Evolutionary conservation across 2,329 filamentous ascomycete species (phyloP).

Genomic region (Saccharata proteae): DNA sequence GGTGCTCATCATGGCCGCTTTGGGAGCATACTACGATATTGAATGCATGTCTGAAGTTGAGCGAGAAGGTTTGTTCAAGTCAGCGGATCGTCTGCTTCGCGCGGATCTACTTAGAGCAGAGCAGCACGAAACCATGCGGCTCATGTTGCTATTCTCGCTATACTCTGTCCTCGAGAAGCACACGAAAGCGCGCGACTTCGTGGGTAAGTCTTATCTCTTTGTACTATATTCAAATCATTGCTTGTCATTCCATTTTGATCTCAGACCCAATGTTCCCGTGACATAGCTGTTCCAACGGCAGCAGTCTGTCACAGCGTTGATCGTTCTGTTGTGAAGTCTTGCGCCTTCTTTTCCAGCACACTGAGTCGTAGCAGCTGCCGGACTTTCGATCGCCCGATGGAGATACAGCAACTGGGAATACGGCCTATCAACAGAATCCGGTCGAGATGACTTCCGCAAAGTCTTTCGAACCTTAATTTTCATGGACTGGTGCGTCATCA

Average conservation of each 20-base stretch:
- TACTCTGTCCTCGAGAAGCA: slow-evolving; percentile 26
- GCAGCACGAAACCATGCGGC: slow-evolving; percentile 22
- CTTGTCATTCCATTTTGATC: neutral
- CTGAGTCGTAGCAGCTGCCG: slow-evolving; percentile 24
- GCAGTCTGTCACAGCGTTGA: too few relatives aligned
- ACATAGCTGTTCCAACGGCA: neutral
- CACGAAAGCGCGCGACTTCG: slow-evolving; percentile 24
- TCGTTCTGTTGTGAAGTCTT: too few relatives aligned
- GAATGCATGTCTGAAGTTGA: slow-evolving; percentile 22
- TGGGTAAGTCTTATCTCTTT: slow-evolving; percentile 15
- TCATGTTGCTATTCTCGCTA: slow-evolving; percentile 23
- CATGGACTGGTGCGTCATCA: slow-evolving; percentile 18
- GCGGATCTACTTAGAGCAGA: slow-evolving; percentile 18
- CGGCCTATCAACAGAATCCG: neutral
- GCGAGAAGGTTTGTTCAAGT: slow-evolving; percentile 20
- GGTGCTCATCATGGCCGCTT: slow-evolving; percentile 23
- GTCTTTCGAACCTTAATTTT: slow-evolving; percentile 24
- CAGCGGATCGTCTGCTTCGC: slow-evolving; percentile 21
- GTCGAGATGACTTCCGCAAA: slow-evolving; percentile 16
- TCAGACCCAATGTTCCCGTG: neutral
- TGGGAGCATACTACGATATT: slow-evolving; percentile 25
- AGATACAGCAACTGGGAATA: slow-evolving; percentile 13
- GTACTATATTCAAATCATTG: neutral
- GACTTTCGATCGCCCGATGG: slow-evolving; percentile 24
- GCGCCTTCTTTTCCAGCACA: too few relatives aligned